Conservation (phyloP, 2,329 filamentous ascomycete species). For the Laburnicola sp. region DNA sequence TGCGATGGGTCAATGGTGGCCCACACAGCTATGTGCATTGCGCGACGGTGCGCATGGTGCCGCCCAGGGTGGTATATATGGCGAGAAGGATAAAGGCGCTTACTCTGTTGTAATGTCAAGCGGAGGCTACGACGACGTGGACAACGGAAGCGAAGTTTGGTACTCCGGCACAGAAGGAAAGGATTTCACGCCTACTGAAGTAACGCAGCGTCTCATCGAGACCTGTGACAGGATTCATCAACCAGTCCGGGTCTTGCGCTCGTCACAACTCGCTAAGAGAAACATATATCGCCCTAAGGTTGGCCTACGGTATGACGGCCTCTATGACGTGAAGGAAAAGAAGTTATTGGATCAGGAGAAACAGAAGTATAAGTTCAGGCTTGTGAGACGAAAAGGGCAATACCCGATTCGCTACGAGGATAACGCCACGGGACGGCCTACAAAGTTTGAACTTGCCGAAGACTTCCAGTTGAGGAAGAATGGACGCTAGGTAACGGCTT, state of each 20-base stretch:
- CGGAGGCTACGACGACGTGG: conserved; percentile 53
- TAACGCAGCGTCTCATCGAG: conserved; percentile 51
- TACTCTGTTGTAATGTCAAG: conserved; percentile 60
- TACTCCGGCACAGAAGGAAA: conserved; percentile 57
- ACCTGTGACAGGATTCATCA: conserved; percentile 39
- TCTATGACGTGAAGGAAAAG: conserved; percentile 54
- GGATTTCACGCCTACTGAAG: conserved; percentile 34
- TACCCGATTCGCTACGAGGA: conserved; percentile 52
- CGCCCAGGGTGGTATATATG: conserved; percentile 54
- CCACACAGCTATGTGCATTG: conserved; percentile 54
- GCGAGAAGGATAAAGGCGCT: conserved; percentile 51
- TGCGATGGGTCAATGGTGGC: conserved; percentile 59
- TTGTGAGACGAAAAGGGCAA: conserved; percentile 51
- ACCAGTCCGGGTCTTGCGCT: conserved; percentile 57
- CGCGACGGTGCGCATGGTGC: conserved; percentile 59
- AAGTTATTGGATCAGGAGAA: conserved; percentile 46
- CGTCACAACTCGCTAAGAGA: conserved; percentile 40
- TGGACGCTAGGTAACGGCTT: conserved; percentile 2
- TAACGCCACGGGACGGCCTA: conserved; percentile 49
- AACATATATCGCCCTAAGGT: conserved; percentile 50
- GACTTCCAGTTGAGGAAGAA: conserved; percentile 31
- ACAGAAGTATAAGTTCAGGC: conserved; percentile 53
- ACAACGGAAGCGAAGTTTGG: conserved; percentile 54
- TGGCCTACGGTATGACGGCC: conserved; percentile 62
- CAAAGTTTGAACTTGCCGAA: conserved; percentile 30